These are phyloP conservation scores for Medicago lupulina DNA, from an alignment of 306 rosid genomes.

Conservation along the genomic window DNA sequence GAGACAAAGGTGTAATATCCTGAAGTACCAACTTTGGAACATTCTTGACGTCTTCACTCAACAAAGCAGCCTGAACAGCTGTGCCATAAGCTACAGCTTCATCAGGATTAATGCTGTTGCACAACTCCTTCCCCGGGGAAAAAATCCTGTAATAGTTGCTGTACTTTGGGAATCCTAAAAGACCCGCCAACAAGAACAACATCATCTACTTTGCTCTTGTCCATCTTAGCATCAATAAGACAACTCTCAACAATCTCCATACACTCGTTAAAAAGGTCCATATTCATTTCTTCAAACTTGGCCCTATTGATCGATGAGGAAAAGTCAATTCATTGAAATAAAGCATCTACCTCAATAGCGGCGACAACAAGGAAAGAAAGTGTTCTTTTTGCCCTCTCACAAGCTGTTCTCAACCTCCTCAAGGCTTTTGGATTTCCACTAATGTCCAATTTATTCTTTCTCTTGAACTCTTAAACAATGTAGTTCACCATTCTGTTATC, in stretches of 20 bases:
- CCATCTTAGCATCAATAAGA: not conserved
- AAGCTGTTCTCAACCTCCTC: not conserved
- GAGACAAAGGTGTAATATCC: too few relatives aligned
- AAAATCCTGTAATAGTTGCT: not conserved
- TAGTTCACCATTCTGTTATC: not conserved
- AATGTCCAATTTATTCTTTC: not conserved
- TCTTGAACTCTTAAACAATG: not conserved
- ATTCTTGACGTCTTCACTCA: not conserved
- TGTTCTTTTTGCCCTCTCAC: not conserved
- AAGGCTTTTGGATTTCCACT: not conserved
- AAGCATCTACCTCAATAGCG: too few relatives aligned
- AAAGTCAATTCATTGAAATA: not conserved
- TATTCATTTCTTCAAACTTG: not conserved
- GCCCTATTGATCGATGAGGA: too few relatives aligned
- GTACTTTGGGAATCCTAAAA: slow-evolving; percentile 31
- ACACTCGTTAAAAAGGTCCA: not conserved
- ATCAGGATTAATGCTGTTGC: slow-evolving; percentile 8
- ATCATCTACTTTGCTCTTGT: not conserved
- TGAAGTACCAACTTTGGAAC: too few relatives aligned
- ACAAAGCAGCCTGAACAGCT: not conserved
- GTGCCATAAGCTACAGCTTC: slow-evolving; percentile 41
- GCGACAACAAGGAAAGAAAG: too few relatives aligned
- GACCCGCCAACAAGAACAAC: slow-evolving; percentile 34
- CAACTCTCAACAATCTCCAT: not conserved
- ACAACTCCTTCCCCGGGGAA: not conserved